Evolutionary conservation across 495 filamentous ascomycete genomes (phyloP), one percentile per base, ranked within the genome.

Genomic region (Hypoxylon fuscum): DNA sequence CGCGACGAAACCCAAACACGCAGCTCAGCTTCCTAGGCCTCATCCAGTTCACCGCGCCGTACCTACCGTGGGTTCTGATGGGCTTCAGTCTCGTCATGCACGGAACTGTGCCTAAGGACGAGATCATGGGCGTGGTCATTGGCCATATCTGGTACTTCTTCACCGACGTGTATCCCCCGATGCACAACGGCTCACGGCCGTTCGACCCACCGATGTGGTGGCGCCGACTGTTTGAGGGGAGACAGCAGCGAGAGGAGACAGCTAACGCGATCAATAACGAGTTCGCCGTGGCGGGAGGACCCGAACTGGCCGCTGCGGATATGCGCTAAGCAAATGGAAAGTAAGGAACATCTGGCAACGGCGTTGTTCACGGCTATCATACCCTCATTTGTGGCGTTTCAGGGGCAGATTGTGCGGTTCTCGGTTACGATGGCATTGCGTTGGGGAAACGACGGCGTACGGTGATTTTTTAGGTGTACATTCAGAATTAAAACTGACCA

Each of bases 101-200:
- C 76, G 88, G 90, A 9, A 89, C 81, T 1, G 78, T 97, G 27
- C 95, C 95, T 10, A 96, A 96, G 81, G 95, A 98, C 74, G 95
- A 98, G 79, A 86, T 98, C 55, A 90, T 92, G 76, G 95, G 95
- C 5, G 89, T 96, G 12, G 84, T 93, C 5, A 91, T 98, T 46
- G 95, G 95, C 2, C 95, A 98, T 76, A 83, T 98, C 25, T 98
- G 93, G 90, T 98, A 98, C 72, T 98, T 96, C 79, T 98, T 98
- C 78, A 90, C 87, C 45, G 95, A 98, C 69, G 92, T 98, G 12
- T 98, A 97, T 72, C 95, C 95, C 5, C 88, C 91, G 22, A 82
- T 97, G 42, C 90, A 97, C 73, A 85, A 87, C 60, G 93, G 92
- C 22, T 88, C 89, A 40, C 83, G 90, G 41, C 95, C 95, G 5